Evolutionary conservation across 2,329 filamentous ascomycete genomes (phyloP).

Genomic region (Ilyonectria mors-panacis): DNA sequence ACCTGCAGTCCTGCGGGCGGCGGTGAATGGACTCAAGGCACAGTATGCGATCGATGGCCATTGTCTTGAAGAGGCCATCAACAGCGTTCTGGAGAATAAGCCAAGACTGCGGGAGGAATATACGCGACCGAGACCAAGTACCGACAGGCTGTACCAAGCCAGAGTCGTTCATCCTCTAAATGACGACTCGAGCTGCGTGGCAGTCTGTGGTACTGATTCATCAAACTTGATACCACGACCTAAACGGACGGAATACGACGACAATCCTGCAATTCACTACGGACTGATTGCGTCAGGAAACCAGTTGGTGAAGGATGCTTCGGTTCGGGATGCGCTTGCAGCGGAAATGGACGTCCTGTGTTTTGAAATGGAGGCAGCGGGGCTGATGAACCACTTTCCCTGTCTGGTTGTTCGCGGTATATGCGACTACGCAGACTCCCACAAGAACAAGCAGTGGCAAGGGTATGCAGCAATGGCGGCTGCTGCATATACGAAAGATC

Average conservation of each 20-base stretch:
- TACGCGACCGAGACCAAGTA: conserved; percentile 5
- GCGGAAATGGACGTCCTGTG: not conserved
- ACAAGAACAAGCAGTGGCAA: too few relatives aligned
- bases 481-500: too few relatives aligned
- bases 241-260: too few relatives aligned
- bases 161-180: conserved; percentile 18
- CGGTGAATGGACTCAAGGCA: conserved; percentile 10
- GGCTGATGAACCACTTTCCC: too few relatives aligned
- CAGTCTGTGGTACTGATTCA: too few relatives aligned
- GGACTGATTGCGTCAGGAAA: not conserved
- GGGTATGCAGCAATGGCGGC: not conserved
- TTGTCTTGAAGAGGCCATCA: conserved; percentile 8
- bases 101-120: conserved; percentile 27
- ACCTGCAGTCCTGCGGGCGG: conserved; percentile 1
- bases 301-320: not conserved
- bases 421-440: too few relatives aligned
- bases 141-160: conserved; percentile 26
- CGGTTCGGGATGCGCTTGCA: too few relatives aligned
- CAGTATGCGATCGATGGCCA: conserved; percentile 23
- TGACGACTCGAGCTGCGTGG: not conserved
- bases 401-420: too few relatives aligned
- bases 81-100: not conserved
- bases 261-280: not conserved
- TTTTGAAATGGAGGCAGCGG: too few relatives aligned
- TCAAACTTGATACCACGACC: too few relatives aligned